Conservation (phyloP, 2,329 filamentous ascomycete genomes). For the Stachybotrys echinatus region DNA sequence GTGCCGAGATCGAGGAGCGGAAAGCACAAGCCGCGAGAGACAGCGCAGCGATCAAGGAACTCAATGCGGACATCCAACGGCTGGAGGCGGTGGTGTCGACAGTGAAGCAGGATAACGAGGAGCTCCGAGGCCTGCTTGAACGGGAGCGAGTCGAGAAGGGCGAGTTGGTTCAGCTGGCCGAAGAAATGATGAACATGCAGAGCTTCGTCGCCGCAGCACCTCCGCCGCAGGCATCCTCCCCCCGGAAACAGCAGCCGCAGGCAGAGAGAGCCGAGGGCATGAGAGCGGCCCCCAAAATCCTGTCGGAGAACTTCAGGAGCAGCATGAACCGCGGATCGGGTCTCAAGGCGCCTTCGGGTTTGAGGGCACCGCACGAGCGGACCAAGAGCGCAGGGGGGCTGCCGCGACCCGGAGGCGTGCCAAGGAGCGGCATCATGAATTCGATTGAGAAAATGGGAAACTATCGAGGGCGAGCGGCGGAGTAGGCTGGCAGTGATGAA, state of each 20-base stretch:
- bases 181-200: constrained; percentile 76
- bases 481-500: constrained; percentile 9
- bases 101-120: constrained; percentile 64
- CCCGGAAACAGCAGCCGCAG: constrained; percentile 13
- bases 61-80: constrained; percentile 70
- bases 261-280: constrained; percentile 13
- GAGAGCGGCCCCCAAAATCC: constrained; percentile 24
- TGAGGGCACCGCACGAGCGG: constrained; percentile 37
- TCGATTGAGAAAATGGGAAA: constrained; percentile 86
- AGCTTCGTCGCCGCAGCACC: constrained; percentile 30
- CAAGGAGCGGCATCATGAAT: constrained; percentile 70
- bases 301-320: constrained; percentile 30
- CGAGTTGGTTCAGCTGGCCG: constrained; percentile 73
- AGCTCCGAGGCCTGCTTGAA: constrained; percentile 61
- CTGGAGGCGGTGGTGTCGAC: constrained; percentile 67
- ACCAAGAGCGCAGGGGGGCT: constrained; percentile 39
- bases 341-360: constrained; percentile 53
- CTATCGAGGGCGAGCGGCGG: constrained; percentile 38
- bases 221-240: constrained; percentile 7
- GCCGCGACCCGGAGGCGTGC: constrained; percentile 41
- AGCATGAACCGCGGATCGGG: constrained; percentile 53
- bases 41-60: constrained; percentile 60
- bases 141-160: constrained; percentile 77
- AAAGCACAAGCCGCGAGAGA: constrained; percentile 57
- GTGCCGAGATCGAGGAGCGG: constrained; percentile 42